Percentiles rank a stretch among this genome's conserved stretches.
Evolutionary conservation across 176 grass and related monocot genomes (phyloP).

Genomic region (Triticum monococcum): DNA sequence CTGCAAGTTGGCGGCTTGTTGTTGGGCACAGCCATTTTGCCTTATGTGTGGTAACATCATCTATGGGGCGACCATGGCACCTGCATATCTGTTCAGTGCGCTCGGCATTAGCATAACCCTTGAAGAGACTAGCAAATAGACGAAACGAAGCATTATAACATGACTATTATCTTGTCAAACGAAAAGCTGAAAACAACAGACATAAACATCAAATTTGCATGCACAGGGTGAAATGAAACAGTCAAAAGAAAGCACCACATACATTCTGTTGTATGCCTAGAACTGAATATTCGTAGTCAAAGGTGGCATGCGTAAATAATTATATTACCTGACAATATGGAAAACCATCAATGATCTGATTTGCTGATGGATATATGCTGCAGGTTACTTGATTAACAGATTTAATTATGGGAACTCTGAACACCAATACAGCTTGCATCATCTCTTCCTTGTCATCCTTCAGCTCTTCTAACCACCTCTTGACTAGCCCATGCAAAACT

Average conservation of each 20-base stretch:
- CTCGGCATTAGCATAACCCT: constrained; percentile 30
- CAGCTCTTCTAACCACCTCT: constrained; percentile 89
- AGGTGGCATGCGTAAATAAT: background rate
- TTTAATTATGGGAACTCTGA: constrained; percentile 59
- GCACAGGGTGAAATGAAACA: constrained; percentile 8
- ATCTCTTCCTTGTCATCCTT: constrained; percentile 70
- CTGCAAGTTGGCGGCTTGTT: constrained; percentile 51
- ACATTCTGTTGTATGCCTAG: background rate
- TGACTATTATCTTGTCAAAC: constrained; percentile 9
- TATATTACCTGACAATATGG: constrained; percentile 66
- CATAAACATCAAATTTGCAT: constrained; percentile 16
- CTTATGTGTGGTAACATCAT: constrained; percentile 31
- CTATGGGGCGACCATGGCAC: constrained; percentile 70
- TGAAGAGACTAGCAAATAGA: constrained; percentile 8
- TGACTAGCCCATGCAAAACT: constrained; percentile 70
- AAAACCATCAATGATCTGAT: constrained; percentile 75
- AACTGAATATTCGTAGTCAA: constrained; percentile 6
- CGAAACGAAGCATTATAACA: background rate
- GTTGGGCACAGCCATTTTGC: constrained; percentile 52
- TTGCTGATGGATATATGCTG: constrained; percentile 63
- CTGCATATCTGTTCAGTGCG: constrained; percentile 67
- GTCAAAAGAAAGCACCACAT: constrained; percentile 19
- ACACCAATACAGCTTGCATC: constrained; percentile 67
- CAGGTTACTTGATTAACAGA: constrained; percentile 67
- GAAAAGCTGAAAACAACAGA: background rate